phyloP scores from a whole-genome alignment of 805 yeast species.

The Grigorovia jiainica region DNA sequence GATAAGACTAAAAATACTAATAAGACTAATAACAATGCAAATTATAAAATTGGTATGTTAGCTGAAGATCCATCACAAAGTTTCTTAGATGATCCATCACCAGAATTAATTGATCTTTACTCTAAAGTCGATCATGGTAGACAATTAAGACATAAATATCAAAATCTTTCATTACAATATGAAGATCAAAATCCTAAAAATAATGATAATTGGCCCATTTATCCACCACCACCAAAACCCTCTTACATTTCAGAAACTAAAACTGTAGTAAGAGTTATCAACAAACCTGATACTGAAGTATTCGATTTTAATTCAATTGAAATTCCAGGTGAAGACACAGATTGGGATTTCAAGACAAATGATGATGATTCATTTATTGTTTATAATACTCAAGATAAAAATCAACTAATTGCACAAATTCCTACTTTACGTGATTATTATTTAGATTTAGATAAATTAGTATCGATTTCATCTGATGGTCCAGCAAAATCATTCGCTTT shows the following conservation, averaged over 20 bases:
- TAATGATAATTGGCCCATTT: constrained; percentile 58
- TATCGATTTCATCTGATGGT: constrained; percentile 79
- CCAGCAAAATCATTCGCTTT: constrained; percentile 96
- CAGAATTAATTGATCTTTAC: constrained; percentile 57
- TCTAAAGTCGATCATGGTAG: constrained; percentile 57
- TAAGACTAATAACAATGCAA: constrained; percentile 3
- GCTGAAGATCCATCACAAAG: constrained; percentile 41
- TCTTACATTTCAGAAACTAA: constrained; percentile 61
- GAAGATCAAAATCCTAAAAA: constrained; percentile 82
- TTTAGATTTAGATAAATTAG: constrained; percentile 65
- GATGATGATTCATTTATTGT: constrained; percentile 66
- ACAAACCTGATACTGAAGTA: constrained; percentile 33
- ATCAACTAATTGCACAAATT: constrained; percentile 40
- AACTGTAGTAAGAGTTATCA: constrained; percentile 36
- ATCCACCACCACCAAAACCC: constrained; percentile 92
- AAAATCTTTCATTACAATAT: constrained; percentile 58
- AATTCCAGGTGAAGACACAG: constrained; percentile 34
- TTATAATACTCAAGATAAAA: constrained; percentile 27
- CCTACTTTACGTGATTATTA: constrained; percentile 86
- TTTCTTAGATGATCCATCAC: constrained; percentile 51
- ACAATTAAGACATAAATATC: constrained; percentile 67
- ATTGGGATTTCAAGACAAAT: constrained; percentile 51
- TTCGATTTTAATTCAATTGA: constrained; percentile 36
- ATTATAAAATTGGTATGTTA: constrained; percentile 38
- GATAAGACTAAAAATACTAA: background rate